Conservation (phyloP, 108 stramenopile species). For the Cyclotella kingstonii region DNA sequence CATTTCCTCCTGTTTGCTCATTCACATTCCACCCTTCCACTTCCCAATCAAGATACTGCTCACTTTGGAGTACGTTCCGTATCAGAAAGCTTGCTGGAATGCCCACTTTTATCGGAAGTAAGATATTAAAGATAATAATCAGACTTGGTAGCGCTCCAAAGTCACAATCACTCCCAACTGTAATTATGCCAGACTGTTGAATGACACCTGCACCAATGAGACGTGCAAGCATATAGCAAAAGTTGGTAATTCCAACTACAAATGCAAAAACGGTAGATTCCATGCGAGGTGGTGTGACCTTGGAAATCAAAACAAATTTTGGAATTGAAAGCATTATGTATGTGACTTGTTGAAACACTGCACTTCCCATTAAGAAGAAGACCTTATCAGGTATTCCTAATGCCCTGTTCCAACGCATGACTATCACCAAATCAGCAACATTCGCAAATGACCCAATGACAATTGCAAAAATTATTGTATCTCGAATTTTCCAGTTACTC, state of each 20-base stretch:
- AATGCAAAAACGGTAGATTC: constrained; percentile 43
- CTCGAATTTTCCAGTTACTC: constrained; percentile 29
- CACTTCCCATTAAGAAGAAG: constrained; percentile 40
- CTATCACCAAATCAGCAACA: constrained; percentile 34
- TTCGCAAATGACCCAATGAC: constrained; percentile 31
- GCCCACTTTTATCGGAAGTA: constrained; percentile 26
- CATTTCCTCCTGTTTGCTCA: no score
- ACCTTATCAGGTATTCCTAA: constrained; percentile 43
- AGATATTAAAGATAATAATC: constrained; percentile 32
- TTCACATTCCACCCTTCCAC: constrained; percentile 39
- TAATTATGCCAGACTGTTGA: constrained; percentile 32
- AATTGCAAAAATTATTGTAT: constrained; percentile 37
- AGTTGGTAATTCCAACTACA: constrained; percentile 40
- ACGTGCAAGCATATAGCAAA: constrained; percentile 29
- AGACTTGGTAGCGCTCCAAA: constrained; percentile 30
- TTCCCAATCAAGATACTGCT: constrained; percentile 40
- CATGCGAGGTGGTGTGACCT: constrained; percentile 27
- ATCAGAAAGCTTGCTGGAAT: constrained; percentile 38
- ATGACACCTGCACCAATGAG: constrained; percentile 41
- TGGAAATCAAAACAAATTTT: constrained; percentile 15
- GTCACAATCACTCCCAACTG: constrained; percentile 38
- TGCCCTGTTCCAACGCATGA: constrained; percentile 38
- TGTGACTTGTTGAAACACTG: constrained; percentile 35
- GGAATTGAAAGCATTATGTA: constrained; percentile 20
- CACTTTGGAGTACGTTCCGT: constrained; percentile 39